Base-by-base conservation (phyloP, 192 early-diverging fungal species). In the Backusella luteola region DNA sequence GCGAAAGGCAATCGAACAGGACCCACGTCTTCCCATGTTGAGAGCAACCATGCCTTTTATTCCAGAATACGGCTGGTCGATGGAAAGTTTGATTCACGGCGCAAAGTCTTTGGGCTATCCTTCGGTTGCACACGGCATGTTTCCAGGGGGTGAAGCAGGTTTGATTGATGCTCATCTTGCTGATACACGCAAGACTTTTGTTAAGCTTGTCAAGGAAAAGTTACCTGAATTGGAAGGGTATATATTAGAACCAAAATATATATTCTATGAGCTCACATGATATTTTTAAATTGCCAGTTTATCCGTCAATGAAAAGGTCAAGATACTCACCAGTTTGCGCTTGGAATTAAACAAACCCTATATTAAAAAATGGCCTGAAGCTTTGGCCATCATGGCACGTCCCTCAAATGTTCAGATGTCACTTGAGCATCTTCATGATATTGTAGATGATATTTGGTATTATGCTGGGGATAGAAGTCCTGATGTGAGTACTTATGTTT, bases 371-470 rank as follows among this genome's bases (percentile, higher is more conserved):
- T 97, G 96, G 96, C 94, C 93, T 19, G 90, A 96, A 63, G 93
- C 92, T 4, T 81, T 90, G 3, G 88, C 93, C 7, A 76, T 97
- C 17, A 87, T 97, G 88, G 92, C 91, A 1, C 91, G 90, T 70
- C 97, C 97, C 5, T 86, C 86, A 69, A 96, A 96, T 77, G 81
- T 93, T 3, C 77, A 90, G 1, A 80, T 89, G 80, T 90, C 95
- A 1, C 73, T 94, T 69, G 73, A 81, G 14, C 88, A 94, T n/a
- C 79, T 98, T 32, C 84, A 76, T 15, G 84, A 87, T 44, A 85
- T 97, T 46, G 88, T 93, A 0, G 94, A 96, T 77, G 93, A 95
- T 66, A 93, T 98, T 69, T 96, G 94, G 94, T 91, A 91, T 70
- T 81, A 93, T 73, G 94, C 97, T 7, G 97, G 95, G 26, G 97